Evolutionary conservation across 306 rosid species (phyloP).

Genomic region (Medicago ruthenica): DNA sequence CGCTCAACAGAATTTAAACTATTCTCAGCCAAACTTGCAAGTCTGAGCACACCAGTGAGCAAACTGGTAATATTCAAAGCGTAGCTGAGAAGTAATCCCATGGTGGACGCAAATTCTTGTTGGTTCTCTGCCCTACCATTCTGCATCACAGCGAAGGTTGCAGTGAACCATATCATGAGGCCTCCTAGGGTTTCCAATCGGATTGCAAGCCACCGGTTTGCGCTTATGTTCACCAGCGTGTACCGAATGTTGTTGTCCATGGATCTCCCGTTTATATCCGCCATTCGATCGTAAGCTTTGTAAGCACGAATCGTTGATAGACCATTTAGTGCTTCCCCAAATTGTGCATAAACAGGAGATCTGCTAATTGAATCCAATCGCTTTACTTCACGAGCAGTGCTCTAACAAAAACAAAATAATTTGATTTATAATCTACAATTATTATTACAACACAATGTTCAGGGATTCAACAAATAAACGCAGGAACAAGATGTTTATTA

Average conservation of each 20-base stretch:
- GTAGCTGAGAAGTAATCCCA: conserved; percentile 93
- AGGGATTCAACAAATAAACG: conserved; percentile 29
- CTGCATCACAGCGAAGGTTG: conserved; percentile 91
- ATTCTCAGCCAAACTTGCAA: conserved; percentile 90
- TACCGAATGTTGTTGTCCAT: conserved; percentile 90
- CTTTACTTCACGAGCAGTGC: conserved; percentile 93
- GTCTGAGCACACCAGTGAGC: conserved; percentile 85
- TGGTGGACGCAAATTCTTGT: conserved; percentile 75
- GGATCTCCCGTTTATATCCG: conserved; percentile 83
- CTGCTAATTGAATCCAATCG: conserved; percentile 90
- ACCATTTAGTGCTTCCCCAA: conserved; percentile 95
- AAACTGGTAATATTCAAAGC: conserved; percentile 85
- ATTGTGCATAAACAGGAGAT: conserved; percentile 97
- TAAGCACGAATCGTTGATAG: conserved; percentile 85
- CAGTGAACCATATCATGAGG: conserved; percentile 89
- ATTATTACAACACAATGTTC: conserved; percentile 6
- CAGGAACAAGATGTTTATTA: conserved; percentile 25
- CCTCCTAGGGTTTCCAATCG: conserved; percentile 92
- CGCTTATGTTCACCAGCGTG: conserved; percentile 68
- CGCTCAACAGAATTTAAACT: conserved; percentile 93
- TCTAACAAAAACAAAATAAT: conserved; percentile 54
- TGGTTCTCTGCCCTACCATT: conserved; percentile 75
- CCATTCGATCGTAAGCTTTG: conserved; percentile 92
- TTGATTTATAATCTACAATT: conserved; percentile 13
- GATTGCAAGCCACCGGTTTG: conserved; percentile 81